Conservation (phyloP, 139 green algal genomes). For the Picochlorum sp. region DNA sequence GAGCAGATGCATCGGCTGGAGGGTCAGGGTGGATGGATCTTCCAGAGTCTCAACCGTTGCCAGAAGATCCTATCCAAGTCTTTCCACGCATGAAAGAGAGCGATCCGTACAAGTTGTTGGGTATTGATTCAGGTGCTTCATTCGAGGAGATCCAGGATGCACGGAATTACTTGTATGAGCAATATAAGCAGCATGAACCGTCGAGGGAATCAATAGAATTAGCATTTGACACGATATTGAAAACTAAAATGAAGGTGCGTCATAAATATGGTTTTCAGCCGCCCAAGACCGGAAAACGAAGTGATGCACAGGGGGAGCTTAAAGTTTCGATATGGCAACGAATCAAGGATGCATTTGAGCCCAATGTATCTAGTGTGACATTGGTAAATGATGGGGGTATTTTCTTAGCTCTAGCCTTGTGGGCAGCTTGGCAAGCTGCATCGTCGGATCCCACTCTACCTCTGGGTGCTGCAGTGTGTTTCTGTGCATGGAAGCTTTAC, state of each 20-base stretch:
- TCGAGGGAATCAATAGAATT: slow-evolving; percentile 73
- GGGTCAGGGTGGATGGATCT: slow-evolving; percentile 32
- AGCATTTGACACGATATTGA: slow-evolving; percentile 65
- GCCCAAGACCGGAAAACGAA: slow-evolving; percentile 33
- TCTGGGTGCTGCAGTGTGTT: slow-evolving; percentile 31
- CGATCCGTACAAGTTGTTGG: slow-evolving; percentile 69
- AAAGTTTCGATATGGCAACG: slow-evolving; percentile 11
- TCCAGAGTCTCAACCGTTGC: slow-evolving; percentile 15
- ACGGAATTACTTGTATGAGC: slow-evolving; percentile 64
- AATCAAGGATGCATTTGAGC: slow-evolving; percentile 50
- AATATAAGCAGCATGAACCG: slow-evolving; percentile 63
- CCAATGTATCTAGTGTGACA: slow-evolving; percentile 48
- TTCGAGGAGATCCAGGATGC: slow-evolving; percentile 79
- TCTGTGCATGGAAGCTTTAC: slow-evolving; percentile 36
- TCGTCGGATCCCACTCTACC: slow-evolving; percentile 44
- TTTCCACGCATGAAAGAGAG: slow-evolving; percentile 59
- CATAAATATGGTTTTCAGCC: slow-evolving; percentile 59
- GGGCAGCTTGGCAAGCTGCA: slow-evolving; percentile 43
- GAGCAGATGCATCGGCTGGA: background rate
- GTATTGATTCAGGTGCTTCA: slow-evolving; percentile 46
- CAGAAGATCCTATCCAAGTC: slow-evolving; percentile 6
- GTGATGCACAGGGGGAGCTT: slow-evolving; percentile 21
- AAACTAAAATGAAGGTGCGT: slow-evolving; percentile 52
- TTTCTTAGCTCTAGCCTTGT: slow-evolving; percentile 54
- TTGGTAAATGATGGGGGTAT: slow-evolving; percentile 74